Evolutionary conservation across 73 alveolate species (phyloP), one percentile per base, ranked within the genome.

Genomic region (Symbiodinium pilosum): DNA sequence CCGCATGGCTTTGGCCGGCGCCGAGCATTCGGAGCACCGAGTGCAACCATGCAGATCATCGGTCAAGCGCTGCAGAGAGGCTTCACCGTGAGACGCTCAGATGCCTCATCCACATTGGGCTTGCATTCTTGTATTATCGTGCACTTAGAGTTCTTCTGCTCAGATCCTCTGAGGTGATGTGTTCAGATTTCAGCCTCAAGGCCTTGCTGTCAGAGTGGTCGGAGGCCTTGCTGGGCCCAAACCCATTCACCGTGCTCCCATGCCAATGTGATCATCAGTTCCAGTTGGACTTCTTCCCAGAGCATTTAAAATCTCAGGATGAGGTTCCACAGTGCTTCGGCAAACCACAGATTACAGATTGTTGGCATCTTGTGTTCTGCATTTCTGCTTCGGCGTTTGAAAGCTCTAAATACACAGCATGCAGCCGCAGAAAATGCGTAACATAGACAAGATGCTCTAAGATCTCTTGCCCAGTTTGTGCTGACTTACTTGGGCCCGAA

Each of bases 101-200:
- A 92, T 83, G n/a, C n/a, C n/a, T n/a, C n/a, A n/a, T n/a, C n/a
- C n/a, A n/a, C n/a, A n/a, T n/a, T n/a, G n/a, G n/a, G n/a, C n/a
- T n/a, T n/a, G n/a, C n/a, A n/a, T n/a, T n/a, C n/a, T n/a, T n/a
- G n/a, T n/a, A n/a, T n/a, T n/a, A n/a, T n/a, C n/a, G n/a, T n/a
- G n/a, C n/a, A n/a, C n/a, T n/a, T n/a, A n/a, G n/a, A n/a, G n/a
- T n/a, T n/a, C n/a, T n/a, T n/a, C n/a, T n/a, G n/a, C n/a, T n/a
- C n/a, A n/a, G n/a, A n/a, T n/a, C n/a, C n/a, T n/a, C n/a, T n/a
- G n/a, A n/a, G n/a, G 98, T 92, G 42, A 92, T 92, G 98, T 71
- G 88, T 84, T 92, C 98, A 3, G 98, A 92, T 83, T 92, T 92
- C 41, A 92, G 98, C 43, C 43, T 92, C 83, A 92, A 92, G 54